These are phyloP conservation scores for Trametes gibbosa DNA, from an alignment of 768 basidiomycete species.

Conservation along the genomic window DNA sequence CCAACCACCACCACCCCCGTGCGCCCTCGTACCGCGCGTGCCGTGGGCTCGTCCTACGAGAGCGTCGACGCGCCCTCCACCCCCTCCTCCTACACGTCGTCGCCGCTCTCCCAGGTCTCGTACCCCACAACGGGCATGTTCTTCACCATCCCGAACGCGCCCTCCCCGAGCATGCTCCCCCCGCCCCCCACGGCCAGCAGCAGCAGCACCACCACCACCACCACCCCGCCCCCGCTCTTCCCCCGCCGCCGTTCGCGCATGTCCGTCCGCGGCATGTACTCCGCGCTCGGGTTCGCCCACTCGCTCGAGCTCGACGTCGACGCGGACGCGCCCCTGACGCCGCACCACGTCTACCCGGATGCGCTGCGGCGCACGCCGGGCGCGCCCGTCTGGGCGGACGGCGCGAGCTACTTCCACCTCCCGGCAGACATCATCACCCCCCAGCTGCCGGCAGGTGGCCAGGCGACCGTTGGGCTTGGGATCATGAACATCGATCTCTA, in stretches of 20 bases:
- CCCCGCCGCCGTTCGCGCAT: constrained; percentile 2
- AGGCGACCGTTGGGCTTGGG: neutral
- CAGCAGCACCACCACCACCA: too few species aligned
- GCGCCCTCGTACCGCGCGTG: neutral
- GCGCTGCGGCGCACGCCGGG: constrained; percentile 17
- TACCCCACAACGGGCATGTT: neutral
- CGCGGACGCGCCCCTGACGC: constrained; percentile 10
- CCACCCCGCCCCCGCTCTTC: constrained; percentile 4
- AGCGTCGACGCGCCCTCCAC: neutral
- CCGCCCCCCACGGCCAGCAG: constrained; percentile 3
- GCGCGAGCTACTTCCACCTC: constrained; percentile 12
- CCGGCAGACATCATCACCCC: neutral
- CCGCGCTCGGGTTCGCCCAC: constrained; percentile 3
- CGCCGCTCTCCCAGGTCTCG: constrained; percentile 1
- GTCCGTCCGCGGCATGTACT: neutral
- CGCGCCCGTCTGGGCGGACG: constrained; percentile 1
- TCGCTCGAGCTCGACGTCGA: neutral
- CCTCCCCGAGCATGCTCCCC: constrained; percentile 15
- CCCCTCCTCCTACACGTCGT: neutral
- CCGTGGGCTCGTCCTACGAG: neutral
- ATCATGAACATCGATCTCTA: neutral
- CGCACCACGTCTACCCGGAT: constrained; percentile 6
- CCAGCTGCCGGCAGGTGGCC: neutral
- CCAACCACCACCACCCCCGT: neutral
- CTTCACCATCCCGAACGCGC: neutral